Evolutionary conservation across 2,329 filamentous ascomycete species (phyloP).

Genomic region (Coniochaeta sp.): DNA sequence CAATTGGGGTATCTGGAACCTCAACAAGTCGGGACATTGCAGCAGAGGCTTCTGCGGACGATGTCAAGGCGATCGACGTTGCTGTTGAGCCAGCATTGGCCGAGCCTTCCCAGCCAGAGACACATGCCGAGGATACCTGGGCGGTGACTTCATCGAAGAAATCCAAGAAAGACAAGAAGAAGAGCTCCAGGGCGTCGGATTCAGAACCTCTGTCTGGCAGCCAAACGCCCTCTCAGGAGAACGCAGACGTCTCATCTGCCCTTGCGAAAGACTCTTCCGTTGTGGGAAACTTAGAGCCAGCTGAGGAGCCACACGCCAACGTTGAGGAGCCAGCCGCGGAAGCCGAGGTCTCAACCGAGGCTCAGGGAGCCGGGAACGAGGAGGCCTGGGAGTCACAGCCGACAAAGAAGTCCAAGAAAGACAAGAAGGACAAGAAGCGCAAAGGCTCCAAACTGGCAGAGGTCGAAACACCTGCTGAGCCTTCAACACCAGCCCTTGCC

Average conservation of each 20-base stretch:
- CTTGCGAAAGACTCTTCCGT: neutral
- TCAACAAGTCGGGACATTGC: neutral
- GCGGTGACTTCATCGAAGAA: slow-evolving; percentile 13
- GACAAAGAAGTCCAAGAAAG: neutral
- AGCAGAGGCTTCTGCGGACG: neutral
- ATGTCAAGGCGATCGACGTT: neutral
- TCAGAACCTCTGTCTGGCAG: slow-evolving; percentile 9
- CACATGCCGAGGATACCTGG: slow-evolving; percentile 5
- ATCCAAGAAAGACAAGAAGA: slow-evolving; percentile 22
- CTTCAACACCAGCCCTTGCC: slow-evolving; percentile 4
- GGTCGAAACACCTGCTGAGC: slow-evolving; percentile 9
- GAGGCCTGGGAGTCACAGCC: neutral
- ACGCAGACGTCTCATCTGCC: neutral
- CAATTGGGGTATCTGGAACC: neutral
- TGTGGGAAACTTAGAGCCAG: slow-evolving; percentile 2
- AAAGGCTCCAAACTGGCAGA: slow-evolving; percentile 16
- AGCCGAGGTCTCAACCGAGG: neutral
- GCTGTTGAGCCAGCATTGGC: neutral
- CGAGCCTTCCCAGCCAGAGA: neutral
- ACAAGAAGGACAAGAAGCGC: slow-evolving; percentile 26
- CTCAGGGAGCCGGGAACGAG: neutral
- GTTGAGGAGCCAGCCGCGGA: neutral
- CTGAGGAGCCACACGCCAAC: neutral
- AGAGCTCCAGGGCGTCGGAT: slow-evolving; percentile 3
- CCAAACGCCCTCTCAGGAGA: slow-evolving; percentile 8